phyloP scores from a whole-genome alignment of 805 yeast genomes.

The Sporopachydermia quercuum region DNA sequence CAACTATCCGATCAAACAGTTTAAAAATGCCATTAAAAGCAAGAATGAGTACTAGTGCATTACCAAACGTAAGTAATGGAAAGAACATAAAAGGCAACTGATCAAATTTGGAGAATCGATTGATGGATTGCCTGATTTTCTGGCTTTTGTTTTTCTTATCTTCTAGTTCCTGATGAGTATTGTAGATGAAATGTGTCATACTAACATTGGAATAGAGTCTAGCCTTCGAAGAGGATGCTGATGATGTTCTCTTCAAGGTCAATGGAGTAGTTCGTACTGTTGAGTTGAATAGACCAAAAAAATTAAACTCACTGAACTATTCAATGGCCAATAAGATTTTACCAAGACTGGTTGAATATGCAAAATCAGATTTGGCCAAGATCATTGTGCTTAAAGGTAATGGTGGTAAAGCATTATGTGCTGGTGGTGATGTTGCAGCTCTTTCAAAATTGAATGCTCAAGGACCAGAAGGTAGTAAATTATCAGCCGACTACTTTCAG shows the following conservation, averaged over 20 bases:
- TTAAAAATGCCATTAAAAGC: not conserved
- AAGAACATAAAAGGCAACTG: no score
- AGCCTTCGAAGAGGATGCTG: slow-evolving; percentile 9
- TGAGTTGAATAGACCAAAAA: slow-evolving; percentile 63
- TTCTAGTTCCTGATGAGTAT: no score
- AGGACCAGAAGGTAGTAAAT: slow-evolving; percentile 30
- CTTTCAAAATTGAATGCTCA: slow-evolving; percentile 11
- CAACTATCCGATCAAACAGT: not conserved
- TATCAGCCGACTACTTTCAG: slow-evolving; percentile 54
- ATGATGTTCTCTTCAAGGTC: slow-evolving; percentile 50
- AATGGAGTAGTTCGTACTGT: slow-evolving; percentile 55
- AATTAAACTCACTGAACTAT: slow-evolving; percentile 71
- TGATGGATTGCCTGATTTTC: no score
- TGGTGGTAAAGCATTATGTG: slow-evolving; percentile 62
- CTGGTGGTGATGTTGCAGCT: slow-evolving; percentile 87
- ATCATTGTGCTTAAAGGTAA: slow-evolving; percentile 53
- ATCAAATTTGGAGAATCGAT: no score
- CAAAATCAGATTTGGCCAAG: slow-evolving; percentile 50
- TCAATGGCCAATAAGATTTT: slow-evolving; percentile 60
- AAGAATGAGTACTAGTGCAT: not conserved
- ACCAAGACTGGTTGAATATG: slow-evolving; percentile 64
- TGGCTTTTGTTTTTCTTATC: no score
- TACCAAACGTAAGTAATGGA: no score
- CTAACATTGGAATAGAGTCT: no score
- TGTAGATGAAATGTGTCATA: no score